Conservation (phyloP, 2,329 filamentous ascomycete genomes). For the Alternaria incomplexa region DNA sequence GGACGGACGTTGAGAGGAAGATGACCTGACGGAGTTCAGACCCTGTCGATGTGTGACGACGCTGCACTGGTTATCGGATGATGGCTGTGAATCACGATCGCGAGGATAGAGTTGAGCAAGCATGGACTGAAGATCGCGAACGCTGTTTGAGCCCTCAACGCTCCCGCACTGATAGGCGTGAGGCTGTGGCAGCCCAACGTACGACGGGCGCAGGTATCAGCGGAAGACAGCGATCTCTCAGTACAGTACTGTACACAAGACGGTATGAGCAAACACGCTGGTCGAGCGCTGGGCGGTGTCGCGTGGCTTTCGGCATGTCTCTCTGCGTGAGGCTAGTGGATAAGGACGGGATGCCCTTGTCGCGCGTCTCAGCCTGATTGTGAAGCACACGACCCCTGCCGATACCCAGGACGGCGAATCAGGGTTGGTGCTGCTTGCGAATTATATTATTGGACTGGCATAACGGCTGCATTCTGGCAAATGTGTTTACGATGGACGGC, state of each 20-base stretch:
- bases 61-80: neutral
- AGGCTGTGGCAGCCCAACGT: neutral
- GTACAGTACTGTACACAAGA: neutral
- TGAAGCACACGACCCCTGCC: conserved; percentile 1
- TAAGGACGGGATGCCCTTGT: conserved; percentile 21
- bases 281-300: conserved; percentile 1
- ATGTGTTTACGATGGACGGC: conserved; percentile 22
- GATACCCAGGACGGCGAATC: conserved; percentile 25
- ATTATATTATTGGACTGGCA: conserved; percentile 43
- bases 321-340: conserved; percentile 14
- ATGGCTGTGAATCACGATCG: neutral
- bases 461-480: conserved; percentile 30
- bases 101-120: neutral
- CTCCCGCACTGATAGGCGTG: neutral
- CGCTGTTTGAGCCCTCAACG: neutral
- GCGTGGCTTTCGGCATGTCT: conserved; percentile 17
- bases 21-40: neutral
- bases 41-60: conserved; percentile 2
- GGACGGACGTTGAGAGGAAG: neutral
- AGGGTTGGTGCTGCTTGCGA: conserved; percentile 15
- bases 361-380: conserved; percentile 35
- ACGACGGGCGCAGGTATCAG: neutral
- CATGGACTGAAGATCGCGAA: conserved; percentile 9
- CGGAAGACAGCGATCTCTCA: neutral
- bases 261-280: conserved; percentile 5